These are phyloP conservation scores for Peniophora sp. DNA, from an alignment of 1,284 basidiomycete genomes.

Conservation along the genomic window DNA sequence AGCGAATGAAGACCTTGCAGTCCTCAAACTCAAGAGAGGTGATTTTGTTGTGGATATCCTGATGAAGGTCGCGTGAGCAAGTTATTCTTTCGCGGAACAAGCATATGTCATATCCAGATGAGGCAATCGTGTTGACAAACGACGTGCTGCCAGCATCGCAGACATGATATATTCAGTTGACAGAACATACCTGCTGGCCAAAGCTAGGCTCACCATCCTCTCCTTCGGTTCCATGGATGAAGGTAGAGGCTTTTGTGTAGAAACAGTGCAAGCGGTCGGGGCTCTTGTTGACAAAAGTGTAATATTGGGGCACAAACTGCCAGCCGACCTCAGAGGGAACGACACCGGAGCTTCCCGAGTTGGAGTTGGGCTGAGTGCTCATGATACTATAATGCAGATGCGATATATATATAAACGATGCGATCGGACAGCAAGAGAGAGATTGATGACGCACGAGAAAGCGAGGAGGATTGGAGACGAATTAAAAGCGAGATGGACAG, in stretches of 20 bases:
- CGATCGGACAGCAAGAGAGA: too few species aligned
- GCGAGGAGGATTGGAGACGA: too few species aligned
- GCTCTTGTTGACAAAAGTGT: constrained; percentile 97
- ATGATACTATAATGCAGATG: too few species aligned
- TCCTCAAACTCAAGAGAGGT: constrained; percentile 89
- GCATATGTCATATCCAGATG: not conserved
- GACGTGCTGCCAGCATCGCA: not conserved
- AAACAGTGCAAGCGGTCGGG: constrained; percentile 97
- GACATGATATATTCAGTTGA: not conserved
- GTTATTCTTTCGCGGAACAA: not conserved
- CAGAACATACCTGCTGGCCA: constrained; percentile 78
- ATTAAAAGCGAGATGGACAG: too few species aligned
- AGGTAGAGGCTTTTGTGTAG: constrained; percentile 97
- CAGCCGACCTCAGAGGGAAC: constrained; percentile 88
- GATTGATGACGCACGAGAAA: too few species aligned
- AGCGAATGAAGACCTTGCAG: constrained; percentile 97
- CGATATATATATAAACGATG: too few species aligned
- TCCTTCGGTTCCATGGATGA: constrained; percentile 93
- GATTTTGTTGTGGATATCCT: constrained; percentile 98
- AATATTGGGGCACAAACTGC: constrained; percentile 96
- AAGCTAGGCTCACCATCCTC: constrained; percentile 84
- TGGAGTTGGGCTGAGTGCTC: too few species aligned
- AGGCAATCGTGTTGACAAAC: not conserved
- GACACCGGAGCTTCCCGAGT: constrained; percentile 24
- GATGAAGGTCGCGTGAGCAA: constrained; percentile 4